Evolutionary conservation across 129 eudicot genomes (phyloP).

Genomic region (Deinandra increscens): DNA sequence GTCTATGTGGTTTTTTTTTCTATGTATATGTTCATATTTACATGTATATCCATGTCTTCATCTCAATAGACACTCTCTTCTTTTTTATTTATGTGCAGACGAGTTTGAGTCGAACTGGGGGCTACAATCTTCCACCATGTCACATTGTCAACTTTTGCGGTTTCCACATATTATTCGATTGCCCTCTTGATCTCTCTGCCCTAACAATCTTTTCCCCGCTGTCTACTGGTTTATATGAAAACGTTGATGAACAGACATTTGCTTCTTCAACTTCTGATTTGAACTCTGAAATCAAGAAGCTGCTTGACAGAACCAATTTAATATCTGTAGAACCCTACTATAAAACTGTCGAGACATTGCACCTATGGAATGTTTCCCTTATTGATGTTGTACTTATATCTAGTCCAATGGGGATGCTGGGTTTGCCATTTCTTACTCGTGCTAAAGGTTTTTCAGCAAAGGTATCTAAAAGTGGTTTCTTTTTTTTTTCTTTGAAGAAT

Average conservation of each 20-base stretch:
- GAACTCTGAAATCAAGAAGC: slow-evolving; percentile 33
- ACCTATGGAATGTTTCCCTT: slow-evolving; percentile 57
- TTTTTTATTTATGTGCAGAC: slow-evolving; percentile 47
- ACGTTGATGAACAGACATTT: slow-evolving; percentile 11
- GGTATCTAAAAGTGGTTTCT: slow-evolving; percentile 24
- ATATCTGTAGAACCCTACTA: slow-evolving; percentile 61
- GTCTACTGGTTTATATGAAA: slow-evolving; percentile 24
- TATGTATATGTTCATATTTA: not conserved
- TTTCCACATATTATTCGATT: slow-evolving; percentile 65
- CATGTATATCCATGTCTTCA: not conserved
- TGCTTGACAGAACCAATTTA: slow-evolving; percentile 41
- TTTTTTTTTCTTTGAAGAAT: not conserved
- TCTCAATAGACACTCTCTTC: not conserved
- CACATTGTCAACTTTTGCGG: slow-evolving; percentile 59
- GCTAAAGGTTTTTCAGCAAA: slow-evolving; percentile 65
- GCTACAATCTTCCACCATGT: slow-evolving; percentile 79
- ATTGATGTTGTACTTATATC: slow-evolving; percentile 78
- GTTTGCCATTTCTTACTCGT: slow-evolving; percentile 85
- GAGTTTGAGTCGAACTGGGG: slow-evolving; percentile 67
- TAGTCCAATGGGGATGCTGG: slow-evolving; percentile 87
- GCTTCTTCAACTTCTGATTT: slow-evolving; percentile 19
- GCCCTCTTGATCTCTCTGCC: slow-evolving; percentile 85
- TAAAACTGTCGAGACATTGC: slow-evolving; percentile 52
- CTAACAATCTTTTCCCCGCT: slow-evolving; percentile 65
- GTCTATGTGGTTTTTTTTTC: not conserved